Evolutionary conservation across 225 moss, liverwort and hornwort genomes (phyloP), one percentile per base, ranked within the genome.

Genomic region (Thuidium tamariscinum): DNA sequence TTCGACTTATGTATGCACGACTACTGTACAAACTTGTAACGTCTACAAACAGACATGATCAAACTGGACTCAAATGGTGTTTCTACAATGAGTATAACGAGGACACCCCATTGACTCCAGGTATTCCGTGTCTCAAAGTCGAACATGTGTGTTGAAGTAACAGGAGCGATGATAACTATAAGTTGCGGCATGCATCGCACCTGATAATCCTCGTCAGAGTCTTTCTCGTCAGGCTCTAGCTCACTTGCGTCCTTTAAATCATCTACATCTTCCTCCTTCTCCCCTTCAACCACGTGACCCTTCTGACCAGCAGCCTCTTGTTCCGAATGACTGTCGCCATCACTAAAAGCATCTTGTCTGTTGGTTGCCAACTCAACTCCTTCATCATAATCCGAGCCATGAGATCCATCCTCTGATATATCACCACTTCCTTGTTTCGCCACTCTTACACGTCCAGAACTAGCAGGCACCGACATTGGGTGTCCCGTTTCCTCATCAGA

Each of bases 201-300:
- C 92, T 93, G 93, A 90, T 93, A 96, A 89, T 95, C 95, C 19
- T 93, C 95, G 82, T 95, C 96, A 32, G 95, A 95, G 72, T 85
- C 95, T 88, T 95, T 97, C 82, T 93, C 96, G 80, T 93, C 96
- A 80, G 92, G 89, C 85, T 95, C 96, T 57, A 91, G 85, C 84
- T 93, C 94, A 89, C 95, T 93, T 82, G 89, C 89, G 41, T 90
- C 94, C 75, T 94, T 95, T 36, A 91, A 83, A 71, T 75, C 88
- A 69, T 91, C 95, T 63, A 87, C 85, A 74, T 91, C 91, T 80
- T 94, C 93, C 51, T 92, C 93, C 85, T 91, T 91, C 84, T 82
- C 86, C 75, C 84, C 83, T 80, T 89, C 92, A 63, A 89, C 93
- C 83, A 88, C 88, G 19, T 86, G 92, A 82, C 82, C 92, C 91